Evolutionary conservation across 257 asterid species (phyloP).

Genomic region (Striga asiatica): DNA sequence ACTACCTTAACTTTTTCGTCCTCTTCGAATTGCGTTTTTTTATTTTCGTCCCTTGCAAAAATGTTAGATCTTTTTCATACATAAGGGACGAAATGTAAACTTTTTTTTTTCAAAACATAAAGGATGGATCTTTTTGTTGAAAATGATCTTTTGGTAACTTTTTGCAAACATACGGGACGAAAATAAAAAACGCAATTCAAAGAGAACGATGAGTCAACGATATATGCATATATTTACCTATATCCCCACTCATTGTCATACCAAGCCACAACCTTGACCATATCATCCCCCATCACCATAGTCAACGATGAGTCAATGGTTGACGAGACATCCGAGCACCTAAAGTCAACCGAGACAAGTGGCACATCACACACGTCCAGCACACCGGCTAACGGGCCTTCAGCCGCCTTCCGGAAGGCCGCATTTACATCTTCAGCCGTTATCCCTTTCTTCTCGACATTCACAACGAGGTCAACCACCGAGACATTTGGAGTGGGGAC

Average conservation of each 20-base stretch:
- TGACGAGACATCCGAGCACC: constrained; percentile 84
- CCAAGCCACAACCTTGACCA: constrained; percentile 98
- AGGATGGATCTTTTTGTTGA: too few relatives aligned
- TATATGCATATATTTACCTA: too few relatives aligned
- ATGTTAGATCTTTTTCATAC: too few relatives aligned
- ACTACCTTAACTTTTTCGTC: too few relatives aligned
- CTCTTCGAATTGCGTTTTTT: too few relatives aligned
- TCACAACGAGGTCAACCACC: constrained; percentile 82
- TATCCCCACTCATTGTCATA: constrained; percentile 97
- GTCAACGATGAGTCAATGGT: constrained; percentile 79
- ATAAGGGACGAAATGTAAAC: too few relatives aligned
- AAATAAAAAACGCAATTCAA: too few relatives aligned
- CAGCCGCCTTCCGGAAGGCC: constrained; percentile 76
- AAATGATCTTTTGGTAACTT: too few relatives aligned
- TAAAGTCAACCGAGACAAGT: constrained; percentile 80
- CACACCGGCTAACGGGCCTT: constrained; percentile 67
- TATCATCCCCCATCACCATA: constrained; percentile 99
- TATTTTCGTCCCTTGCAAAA: too few relatives aligned
- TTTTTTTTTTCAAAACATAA: too few relatives aligned
- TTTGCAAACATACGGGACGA: too few relatives aligned
- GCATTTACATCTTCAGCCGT: constrained; percentile 94
- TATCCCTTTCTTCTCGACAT: constrained; percentile 60
- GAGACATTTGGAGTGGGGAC: constrained; percentile 96
- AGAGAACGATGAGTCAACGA: too few relatives aligned
- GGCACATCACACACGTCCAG: constrained; percentile 82